Evolutionary conservation across 2,329 filamentous ascomycete species (phyloP).

Genomic region (Ilyonectria mors-panacis): DNA sequence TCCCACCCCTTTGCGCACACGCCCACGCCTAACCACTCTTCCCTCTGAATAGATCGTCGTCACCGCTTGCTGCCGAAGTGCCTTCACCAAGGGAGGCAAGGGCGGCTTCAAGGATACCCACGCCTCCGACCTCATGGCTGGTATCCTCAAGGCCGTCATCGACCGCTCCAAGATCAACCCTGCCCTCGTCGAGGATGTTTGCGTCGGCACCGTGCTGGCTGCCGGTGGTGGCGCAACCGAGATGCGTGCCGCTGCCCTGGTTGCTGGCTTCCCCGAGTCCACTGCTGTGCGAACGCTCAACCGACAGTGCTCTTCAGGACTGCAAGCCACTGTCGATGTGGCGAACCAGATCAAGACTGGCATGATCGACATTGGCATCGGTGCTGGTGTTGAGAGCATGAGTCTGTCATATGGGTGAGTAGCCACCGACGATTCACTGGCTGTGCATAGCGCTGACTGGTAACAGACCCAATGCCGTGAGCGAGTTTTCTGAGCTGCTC

Average conservation of each 20-base stretch:
- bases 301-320: slow-evolving; percentile 92
- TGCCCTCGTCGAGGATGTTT: slow-evolving; percentile 89
- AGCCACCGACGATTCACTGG: background rate
- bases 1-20: slow-evolving; percentile 3
- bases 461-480: slow-evolving; percentile 81
- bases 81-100: slow-evolving; percentile 93
- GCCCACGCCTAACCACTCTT: slow-evolving; percentile 42
- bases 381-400: slow-evolving; percentile 98
- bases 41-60: slow-evolving; percentile 80
- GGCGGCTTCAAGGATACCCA: slow-evolving; percentile 96
- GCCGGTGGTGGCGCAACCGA: slow-evolving; percentile 96
- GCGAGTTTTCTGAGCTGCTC: slow-evolving; percentile 92
- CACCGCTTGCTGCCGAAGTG: slow-evolving; percentile 90
- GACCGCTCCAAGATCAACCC: slow-evolving; percentile 92
- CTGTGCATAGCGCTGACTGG: slow-evolving; percentile 20
- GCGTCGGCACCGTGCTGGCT: slow-evolving; percentile 90
- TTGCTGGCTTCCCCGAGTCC: slow-evolving; percentile 89
- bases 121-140: slow-evolving; percentile 87
- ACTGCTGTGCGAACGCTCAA: slow-evolving; percentile 92
- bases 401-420: slow-evolving; percentile 87
- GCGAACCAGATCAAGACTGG: slow-evolving; percentile 92
- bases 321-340: slow-evolving; percentile 94
- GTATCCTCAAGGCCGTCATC: slow-evolving; percentile 85
- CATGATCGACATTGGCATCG: slow-evolving; percentile 96
- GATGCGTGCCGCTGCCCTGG: slow-evolving; percentile 92